Evolutionary conservation across 2,329 filamentous ascomycete species (phyloP), one percentile per base, ranked within the genome.

Genomic region (Alternaria gansuensis): DNA sequence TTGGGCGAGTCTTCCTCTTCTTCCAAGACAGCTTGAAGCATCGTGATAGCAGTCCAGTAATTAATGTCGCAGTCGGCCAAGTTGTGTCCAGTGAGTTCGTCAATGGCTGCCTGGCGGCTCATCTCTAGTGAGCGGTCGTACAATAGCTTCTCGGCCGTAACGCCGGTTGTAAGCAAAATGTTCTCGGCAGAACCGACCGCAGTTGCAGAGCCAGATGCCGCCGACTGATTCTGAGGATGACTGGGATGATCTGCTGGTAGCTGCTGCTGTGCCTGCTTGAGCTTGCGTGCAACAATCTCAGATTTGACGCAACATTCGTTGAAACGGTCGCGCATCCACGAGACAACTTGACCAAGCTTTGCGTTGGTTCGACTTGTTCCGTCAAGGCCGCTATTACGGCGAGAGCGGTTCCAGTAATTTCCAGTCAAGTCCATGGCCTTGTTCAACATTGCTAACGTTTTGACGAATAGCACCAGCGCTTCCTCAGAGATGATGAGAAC

Each of bases 301-400:
- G 93, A 93, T 81, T 99, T 99, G 79, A 97, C 93, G 60, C 98
- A 82, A 37, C 96, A 95, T 75, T 98, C 95, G 74, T 99, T 99
- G 83, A 99, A 99, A 5, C 94, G 91, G 66, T 85, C 86, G 33
- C 95, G 91, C 54, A 96, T 90, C 95, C 94, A 99, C 76, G 97
- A 94, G 0, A 99, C 95, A 8, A 96, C 92, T 39, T 90, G 90
- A 73, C 97, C 97, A 77, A 99, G 92, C n/a, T 80, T 73, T 28
- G 81, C 78, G n/a, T 75, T 75, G 29, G 76, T 65, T 48, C 75
- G 74, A 39, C 69, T 69, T 14, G 67, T 57, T 13, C 51, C 39
- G 10, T 79, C 70, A 11, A 81, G 75, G 1, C 77, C 78, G 51
- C 92, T 90, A n/a, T 59, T 62, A 31, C 84, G 83, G n/a, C 88